Base-by-base conservation (phyloP, 441 rosid genomes). In the Gossypium trilobum region DNA sequence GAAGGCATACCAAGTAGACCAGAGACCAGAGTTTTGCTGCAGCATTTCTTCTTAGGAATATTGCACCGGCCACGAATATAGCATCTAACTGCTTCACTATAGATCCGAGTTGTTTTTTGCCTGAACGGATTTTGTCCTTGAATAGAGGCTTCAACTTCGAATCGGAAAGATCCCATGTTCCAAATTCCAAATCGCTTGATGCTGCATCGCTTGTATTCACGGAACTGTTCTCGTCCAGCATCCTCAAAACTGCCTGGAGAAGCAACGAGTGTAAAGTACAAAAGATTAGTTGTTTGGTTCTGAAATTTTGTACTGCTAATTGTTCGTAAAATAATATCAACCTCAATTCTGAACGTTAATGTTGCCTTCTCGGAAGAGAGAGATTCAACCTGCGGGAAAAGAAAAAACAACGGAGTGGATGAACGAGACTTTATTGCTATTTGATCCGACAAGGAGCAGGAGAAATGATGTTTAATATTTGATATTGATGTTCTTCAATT, bases 341-440 rank as follows among this genome's bases (percentile, higher is more conserved):
- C 97, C 97, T 95, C 99, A 44, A 92, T 95, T 85, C 99, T 86
- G 75, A 95, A 87, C 3, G 61, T n/a, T 13, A 90, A 73, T 42
- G 96, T 95, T 62, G 97, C 91, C 89, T 95, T 95, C 81, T 95
- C 97, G 0, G 99, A 90, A 60, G 96, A 91, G 51, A 95, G 90
- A 3, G 92, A 85, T 84, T 94, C 99, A 16, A 89, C 99, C 97
- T 94, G 87, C 2, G 1, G 9, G 31, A 51, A 36, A 68, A 51
- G 42, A 76, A 42, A 74, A 70, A 76, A 42, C 74, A 70, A 76
- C 67, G 1, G 48, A 52, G 61, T 56, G 73, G 20, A 48, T n/a
- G 0, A 60, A 25, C 31, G n/a, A 72, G 14, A 17, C 17, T 25
- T 16, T 17, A 33, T 20, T 20, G 63, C 13, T 20, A 33, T 33